These are phyloP conservation scores for Xerocomus brunneocitrinus DNA, from an alignment of 768 basidiomycete genomes.

Conservation along the genomic window DNA sequence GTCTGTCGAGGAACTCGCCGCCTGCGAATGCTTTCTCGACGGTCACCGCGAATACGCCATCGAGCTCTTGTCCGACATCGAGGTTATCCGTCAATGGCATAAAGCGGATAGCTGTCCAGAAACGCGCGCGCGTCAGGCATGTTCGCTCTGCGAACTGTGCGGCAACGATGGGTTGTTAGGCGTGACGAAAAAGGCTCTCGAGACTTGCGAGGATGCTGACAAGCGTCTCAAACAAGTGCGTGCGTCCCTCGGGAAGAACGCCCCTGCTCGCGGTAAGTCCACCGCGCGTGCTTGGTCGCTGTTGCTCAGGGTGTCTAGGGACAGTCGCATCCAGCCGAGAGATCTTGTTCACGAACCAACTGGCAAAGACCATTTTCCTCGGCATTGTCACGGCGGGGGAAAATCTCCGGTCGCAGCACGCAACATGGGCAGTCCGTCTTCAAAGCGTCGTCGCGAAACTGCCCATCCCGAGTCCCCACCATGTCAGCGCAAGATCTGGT, in stretches of 20 bases:
- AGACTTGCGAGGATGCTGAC: slow-evolving; percentile 1
- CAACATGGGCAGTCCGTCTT: slow-evolving; percentile 12
- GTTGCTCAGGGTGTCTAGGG: not conserved
- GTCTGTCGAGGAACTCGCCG: slow-evolving; percentile 12
- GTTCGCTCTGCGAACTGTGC: slow-evolving; percentile 13
- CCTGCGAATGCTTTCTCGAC: slow-evolving; percentile 14
- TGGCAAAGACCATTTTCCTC: slow-evolving; percentile 8
- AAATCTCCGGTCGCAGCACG: slow-evolving; percentile 12
- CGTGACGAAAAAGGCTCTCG: slow-evolving; percentile 2
- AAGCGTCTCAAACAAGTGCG: slow-evolving; percentile 7
- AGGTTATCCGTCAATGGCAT: slow-evolving; percentile 1
- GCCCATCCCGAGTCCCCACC: not conserved
- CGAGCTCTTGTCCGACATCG: slow-evolving; percentile 10
- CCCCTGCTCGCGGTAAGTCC: not conserved
- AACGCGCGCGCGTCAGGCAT: not conserved
- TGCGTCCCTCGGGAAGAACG: slow-evolving; percentile 1
- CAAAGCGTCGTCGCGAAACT: not conserved
- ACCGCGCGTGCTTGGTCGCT: not conserved
- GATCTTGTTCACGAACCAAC: slow-evolving; percentile 1
- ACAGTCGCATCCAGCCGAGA: slow-evolving; percentile 2
- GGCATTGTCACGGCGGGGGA: slow-evolving; percentile 10
- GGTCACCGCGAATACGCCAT: slow-evolving; percentile 6
- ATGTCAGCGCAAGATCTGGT: not conserved
- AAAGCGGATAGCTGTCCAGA: not conserved
- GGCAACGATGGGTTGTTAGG: slow-evolving; percentile 7